Evolutionary conservation across 2,329 filamentous ascomycete species (phyloP), one percentile per base, ranked within the genome.

Genomic region (Cladosporium sp.): DNA sequence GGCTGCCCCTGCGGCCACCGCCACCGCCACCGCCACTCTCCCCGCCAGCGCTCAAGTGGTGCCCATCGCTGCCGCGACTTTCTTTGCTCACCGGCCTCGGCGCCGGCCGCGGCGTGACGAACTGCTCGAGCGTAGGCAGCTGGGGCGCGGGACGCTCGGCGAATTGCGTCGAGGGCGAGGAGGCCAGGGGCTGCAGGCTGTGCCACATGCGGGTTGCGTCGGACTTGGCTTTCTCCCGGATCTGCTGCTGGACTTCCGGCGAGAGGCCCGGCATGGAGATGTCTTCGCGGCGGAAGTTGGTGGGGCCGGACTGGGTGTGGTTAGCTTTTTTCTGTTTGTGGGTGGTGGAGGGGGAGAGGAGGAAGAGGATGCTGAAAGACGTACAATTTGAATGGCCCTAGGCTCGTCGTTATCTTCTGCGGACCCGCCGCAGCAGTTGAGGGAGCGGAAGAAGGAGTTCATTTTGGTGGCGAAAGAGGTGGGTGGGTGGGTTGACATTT

Each of bases 231-330:
- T 66, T 66, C 53, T 63, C 60, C 52, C 64, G 64, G 53, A 66
- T 58, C 19, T 54, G 60, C 30, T 42, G 41, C 54, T 61, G 59
- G 50, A 64, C 56, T 22, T 59, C 56, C 7, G 58, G 53, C 7
- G 57, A 56, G n/a, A 68, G 54, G 24, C 64, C 64, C 9, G 58
- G 57, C 27, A 67, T 56, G 37, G 54, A 55, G 27, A 67, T 56
- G 43, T 68, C 65, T 54, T 66, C 58, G 50, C 64, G 58, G 42
- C 63, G 60, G 51, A 67, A 67, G 49, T 67, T 53, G 39, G 61
- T 66, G 11, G 65, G 65, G 13, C 45, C 51, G 51, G 62, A 61
- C 64, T 67, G 55, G 19, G 50, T 4, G 22, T 27, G 4, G 22
- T 4, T n/a, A n/a, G n/a, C 38, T 38, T 15, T 20, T 13, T 30